Evolutionary conservation across 2,329 filamentous ascomycete genomes (phyloP), one percentile per base, ranked within the genome.

Genomic region (Sphaerulina populicola): DNA sequence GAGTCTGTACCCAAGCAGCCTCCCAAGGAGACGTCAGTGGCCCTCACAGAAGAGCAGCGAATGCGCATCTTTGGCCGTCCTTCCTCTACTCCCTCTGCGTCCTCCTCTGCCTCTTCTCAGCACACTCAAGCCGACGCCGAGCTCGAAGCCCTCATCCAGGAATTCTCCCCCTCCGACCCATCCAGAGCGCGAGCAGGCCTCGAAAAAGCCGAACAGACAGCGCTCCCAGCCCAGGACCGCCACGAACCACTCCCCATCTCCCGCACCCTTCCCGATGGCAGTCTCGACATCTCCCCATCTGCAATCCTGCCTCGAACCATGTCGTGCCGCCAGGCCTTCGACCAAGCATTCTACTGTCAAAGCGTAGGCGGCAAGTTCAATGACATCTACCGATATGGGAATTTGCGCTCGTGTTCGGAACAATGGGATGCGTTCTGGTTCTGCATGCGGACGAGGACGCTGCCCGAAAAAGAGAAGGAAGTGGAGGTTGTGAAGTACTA

Each of bases 381-480:
- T 63, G 82, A 88, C 63, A 79, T 97, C 35, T 98, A 97, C 75
- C 85, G 93, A 36, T 84, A 88, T 66, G 93, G 93, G 55, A 73
- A 76, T 38, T 73, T 94, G 63, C 80, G 84, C 40, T 77, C 79
- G 3, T 98, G 93, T 75, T 80, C 76, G 55, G 85, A 94, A 59
- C 83, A 89, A 57, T 96, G 91, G 89, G 79, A 84, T 55, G 87
- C 95, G 69, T 97, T 95, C 71, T 94, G 90, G 86, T 91, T 96
- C 72, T 98, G 93, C 75, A 96, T 97, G 90, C 83, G 87, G 57
- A 83, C 82, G 35, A 82, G 85, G 62, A 77, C 77, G 1, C 81
- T 81, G 63, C 69, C 76, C 0, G 77, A 79, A 21, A 71, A 76
- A 39, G 72, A 81, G 59, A 80, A 81, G 62, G 81, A 78, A 53